Percentiles rank a stretch among this genome's conserved stretches.
These are phyloP conservation scores for Atkinsonella texensis DNA, from an alignment of 2,329 filamentous ascomycete species.

Conservation along the genomic window DNA sequence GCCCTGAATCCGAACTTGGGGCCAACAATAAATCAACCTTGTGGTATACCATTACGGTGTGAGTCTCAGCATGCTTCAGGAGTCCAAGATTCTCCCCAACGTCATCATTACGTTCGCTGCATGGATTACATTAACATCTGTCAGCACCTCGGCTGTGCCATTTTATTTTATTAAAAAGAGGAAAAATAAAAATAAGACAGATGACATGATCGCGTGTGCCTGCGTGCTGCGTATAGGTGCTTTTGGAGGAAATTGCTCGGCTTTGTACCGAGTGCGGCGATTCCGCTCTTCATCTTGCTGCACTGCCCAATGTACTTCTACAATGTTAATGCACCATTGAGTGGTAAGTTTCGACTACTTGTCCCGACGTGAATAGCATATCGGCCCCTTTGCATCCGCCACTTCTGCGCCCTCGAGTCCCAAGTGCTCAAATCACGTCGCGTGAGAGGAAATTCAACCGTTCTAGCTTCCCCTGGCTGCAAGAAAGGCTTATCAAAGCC, in stretches of 20 bases:
- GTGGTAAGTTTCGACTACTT: constrained; percentile 33
- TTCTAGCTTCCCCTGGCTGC: constrained; percentile 29
- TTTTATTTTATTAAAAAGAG: too few relatives aligned
- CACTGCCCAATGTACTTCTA: constrained; percentile 7
- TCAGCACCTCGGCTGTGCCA: not conserved
- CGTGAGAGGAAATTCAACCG: constrained; percentile 40
- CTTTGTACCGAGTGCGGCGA: too few relatives aligned
- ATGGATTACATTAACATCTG: not conserved
- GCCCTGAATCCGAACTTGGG: too few relatives aligned
- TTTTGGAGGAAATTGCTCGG: too few relatives aligned
- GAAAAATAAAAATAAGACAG: too few relatives aligned
- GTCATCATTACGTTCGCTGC: not conserved
- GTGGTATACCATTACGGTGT: too few relatives aligned
- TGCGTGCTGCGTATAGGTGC: too few relatives aligned
- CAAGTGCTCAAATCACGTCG: constrained; percentile 55
- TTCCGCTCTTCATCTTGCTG: not conserved
- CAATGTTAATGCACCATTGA: constrained; percentile 27
- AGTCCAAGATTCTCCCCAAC: not conserved
- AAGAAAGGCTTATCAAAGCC: constrained; percentile 52
- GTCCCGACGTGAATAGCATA: constrained; percentile 34
- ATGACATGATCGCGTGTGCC: too few relatives aligned
- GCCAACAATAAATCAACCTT: too few relatives aligned
- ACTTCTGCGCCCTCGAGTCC: constrained; percentile 49
- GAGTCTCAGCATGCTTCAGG: too few relatives aligned
- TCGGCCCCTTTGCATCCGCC: constrained; percentile 36